These are phyloP conservation scores for Pseudofabraea citricarpa DNA, from an alignment of 2,329 filamentous ascomycete genomes.

Conservation along the genomic window DNA sequence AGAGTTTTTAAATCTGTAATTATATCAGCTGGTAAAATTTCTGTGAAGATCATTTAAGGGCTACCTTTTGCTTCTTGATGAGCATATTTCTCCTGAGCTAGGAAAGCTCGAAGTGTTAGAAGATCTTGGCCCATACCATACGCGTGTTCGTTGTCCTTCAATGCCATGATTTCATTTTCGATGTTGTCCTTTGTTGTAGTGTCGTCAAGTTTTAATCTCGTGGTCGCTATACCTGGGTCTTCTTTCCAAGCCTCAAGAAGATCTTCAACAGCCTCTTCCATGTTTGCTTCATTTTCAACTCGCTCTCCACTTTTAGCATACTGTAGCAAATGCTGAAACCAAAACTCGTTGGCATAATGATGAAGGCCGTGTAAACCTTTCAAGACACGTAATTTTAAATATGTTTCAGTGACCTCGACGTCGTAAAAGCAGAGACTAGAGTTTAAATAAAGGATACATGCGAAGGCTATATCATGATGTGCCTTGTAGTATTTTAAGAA, in stretches of 20 bases:
- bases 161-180: constrained; percentile 1
- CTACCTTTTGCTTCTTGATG: constrained; percentile 5
- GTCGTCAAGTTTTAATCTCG: constrained; percentile 5
- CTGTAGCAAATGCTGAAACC: constrained; percentile 12
- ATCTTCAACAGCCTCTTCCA: constrained; percentile 2
- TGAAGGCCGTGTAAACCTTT: constrained; percentile 11
- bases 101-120: constrained; percentile 7
- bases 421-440: constrained; percentile 5
- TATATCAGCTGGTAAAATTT: background rate
- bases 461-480: constrained; percentile 9
- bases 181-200: constrained; percentile 6
- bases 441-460: constrained; percentile 8
- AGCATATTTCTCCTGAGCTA: constrained; percentile 7
- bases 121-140: constrained; percentile 7
- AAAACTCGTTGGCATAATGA: constrained; percentile 11
- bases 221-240: constrained; percentile 2
- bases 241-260: constrained; percentile 6
- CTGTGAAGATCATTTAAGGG: background rate
- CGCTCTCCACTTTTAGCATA: constrained; percentile 7
- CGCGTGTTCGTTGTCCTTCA: background rate
- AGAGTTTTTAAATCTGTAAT: constrained; percentile 4
- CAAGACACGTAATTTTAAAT: constrained; percentile 2
- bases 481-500: constrained; percentile 5
- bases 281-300: constrained; percentile 3
- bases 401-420: background rate